Evolutionary conservation across 768 basidiomycete genomes (phyloP), one percentile per base, ranked within the genome.

Genomic region (Lactarius sanguifluus): DNA sequence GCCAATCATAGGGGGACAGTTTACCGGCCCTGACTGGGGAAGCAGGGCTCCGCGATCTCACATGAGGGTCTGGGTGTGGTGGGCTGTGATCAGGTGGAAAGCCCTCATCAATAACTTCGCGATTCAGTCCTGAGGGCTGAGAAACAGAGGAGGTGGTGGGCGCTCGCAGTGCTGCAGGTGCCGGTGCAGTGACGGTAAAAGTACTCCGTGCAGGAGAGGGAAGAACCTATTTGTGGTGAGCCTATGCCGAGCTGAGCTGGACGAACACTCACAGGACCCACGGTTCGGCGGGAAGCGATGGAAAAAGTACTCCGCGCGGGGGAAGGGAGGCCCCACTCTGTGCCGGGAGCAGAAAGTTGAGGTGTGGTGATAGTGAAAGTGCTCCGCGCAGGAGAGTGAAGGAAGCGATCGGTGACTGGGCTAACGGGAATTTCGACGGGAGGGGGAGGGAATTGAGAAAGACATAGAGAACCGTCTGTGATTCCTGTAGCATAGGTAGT

Each of bases 371-470:
- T 13, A 18, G 63, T 62, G 40, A 65, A 63, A 43, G 60, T 60
- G 54, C 66, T 68, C 52, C 13, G 59, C 23, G 71, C 45, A 58
- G 71, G 55, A 71, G 72, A 67, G 54, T 60, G 57, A 61, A 71
- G 69, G 67, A 75, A 73, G 61, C 71, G 68, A 41, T 71, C 73
- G 40, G 75, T 71, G 47, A 73, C 70, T 50, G 75, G 72, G 60
- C 77, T 78, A 59, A 75, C 69, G 36, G 76, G 71, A 13, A 73
- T 66, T 28, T 77, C 74, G 30, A 77, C 71, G 30, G 86, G 85
- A 1, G 85, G 84, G 57, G 77, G 76, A 25, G 85, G 85, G 65
- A 87, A 88, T 61, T 81, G 79, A 40, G 81, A 81, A 62, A 84
- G 77, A 38, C 75, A 76, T 50, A 79, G 65, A 20, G 76, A 75